Base-by-base conservation (phyloP, 2,329 filamentous ascomycete species). In the Neoscytalidium dimidiatum region DNA sequence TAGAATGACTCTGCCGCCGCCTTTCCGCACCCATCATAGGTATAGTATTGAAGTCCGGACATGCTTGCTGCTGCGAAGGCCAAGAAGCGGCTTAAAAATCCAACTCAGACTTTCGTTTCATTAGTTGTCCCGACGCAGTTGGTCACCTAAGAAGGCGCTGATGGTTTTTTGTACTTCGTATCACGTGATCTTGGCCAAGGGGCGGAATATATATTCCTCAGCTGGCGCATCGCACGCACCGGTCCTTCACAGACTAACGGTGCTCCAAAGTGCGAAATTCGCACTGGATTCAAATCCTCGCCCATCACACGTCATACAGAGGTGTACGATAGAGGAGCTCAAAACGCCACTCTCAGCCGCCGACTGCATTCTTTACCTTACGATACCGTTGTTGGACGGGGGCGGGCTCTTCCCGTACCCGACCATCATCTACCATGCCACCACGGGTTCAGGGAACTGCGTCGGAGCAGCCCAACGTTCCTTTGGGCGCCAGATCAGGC, bases 11-110 rank as follows among this genome's bases (percentile, higher is more conserved):
- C 49, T 5, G 69, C 66, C 14, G 77, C 75, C 11, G 67, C 69
- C 60, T 80, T 69, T 8, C 81, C 80, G 17, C 75, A 68, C 26
- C 76, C 76, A 17, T 71, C 62, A 69, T 82, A 83, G 38, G 71
- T 69, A 67, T 74, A 79, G 68, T 78, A 82, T 62, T 75, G 63
- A 0, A 71, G 63, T 29, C 68, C 58, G 4, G 69, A 64, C 70
- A 71, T 72, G 7, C 4, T 26, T 4, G 13, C 11, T 19, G 33
- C 1, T n/a, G n/a, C 23, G 2, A 19, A 11, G 19, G 23, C 5
- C 11, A 14, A 29, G 14, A 51, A 19, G 43, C 4, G 14, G 48
- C 31, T 29, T 7, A n/a, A 28, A 9, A 9, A 31, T 51, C 26
- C 14, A 28, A 51, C n/a, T n/a, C n/a, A n/a, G n/a, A n/a, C n/a